Conservation (phyloP, 441 rosid genomes). For the Metrosideros polymorpha region DNA sequence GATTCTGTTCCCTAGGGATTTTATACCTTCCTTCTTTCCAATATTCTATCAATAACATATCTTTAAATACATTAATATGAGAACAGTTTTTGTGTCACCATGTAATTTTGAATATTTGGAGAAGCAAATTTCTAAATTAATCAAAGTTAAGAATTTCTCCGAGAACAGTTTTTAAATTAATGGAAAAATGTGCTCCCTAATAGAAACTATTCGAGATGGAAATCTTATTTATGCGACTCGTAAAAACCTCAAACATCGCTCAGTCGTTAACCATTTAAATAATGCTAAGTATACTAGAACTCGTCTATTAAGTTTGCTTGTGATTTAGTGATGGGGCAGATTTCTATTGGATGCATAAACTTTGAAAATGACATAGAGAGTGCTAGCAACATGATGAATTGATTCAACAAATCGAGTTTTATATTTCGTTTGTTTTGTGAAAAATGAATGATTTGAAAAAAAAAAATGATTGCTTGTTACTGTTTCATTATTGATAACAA, state of each 20-base stretch:
- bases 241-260: rapidly evolving
- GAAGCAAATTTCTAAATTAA: neutral
- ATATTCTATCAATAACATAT: neutral
- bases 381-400: neutral
- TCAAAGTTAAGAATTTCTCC: neutral
- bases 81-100: neutral
- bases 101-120: neutral
- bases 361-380: neutral
- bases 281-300: neutral
- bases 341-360: neutral
- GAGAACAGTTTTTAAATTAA: rapidly evolving
- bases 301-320: neutral
- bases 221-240: neutral
- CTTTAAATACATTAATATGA: neutral
- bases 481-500: no score
- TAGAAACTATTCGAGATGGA: neutral
- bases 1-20: neutral
- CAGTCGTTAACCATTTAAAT: neutral
- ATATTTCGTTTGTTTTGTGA: no score
- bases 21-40: neutral
- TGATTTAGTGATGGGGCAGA: neutral
- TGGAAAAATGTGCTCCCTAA: neutral
- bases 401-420: neutral
- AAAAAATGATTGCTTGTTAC: no score
- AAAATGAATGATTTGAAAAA: no score